A percentile compares a stretch with the other conserved stretches of the same genome.
Evolutionary conservation across 345 rosid species (phyloP).

Genomic region (Linum tenue): DNA sequence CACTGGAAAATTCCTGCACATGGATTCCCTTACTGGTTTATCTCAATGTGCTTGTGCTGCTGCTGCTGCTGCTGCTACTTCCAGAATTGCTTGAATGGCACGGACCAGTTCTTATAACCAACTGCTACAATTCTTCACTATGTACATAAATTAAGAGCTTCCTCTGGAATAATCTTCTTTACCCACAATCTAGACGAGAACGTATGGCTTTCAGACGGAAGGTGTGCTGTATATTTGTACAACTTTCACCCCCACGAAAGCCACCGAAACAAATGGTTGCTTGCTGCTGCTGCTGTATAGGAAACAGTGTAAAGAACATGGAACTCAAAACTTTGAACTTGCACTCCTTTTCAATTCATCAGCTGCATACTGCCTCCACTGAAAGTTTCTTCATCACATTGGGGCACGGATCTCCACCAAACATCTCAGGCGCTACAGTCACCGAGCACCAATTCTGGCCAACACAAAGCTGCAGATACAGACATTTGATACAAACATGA

Average conservation of each 20-base stretch:
- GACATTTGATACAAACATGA: not conserved
- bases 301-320: constrained; percentile 11
- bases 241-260: constrained; percentile 53
- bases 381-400: constrained; percentile 85
- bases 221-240: constrained; percentile 66
- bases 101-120: not conserved
- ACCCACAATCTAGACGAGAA: constrained; percentile 13
- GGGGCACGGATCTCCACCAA: constrained; percentile 96
- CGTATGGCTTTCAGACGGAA: constrained; percentile 14
- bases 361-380: constrained; percentile 81
- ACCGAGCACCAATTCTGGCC: constrained; percentile 87
- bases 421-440: constrained; percentile 88
- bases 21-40: constrained; percentile 33
- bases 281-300: constrained; percentile 14
- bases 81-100: constrained; percentile 11
- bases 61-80: constrained; percentile 18
- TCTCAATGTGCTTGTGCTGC: constrained; percentile 50
- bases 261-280: constrained; percentile 21
- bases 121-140: constrained; percentile 6
- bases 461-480: constrained; percentile 63
- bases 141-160: constrained; percentile 15
- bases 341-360: constrained; percentile 17
- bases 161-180: constrained; percentile 28
- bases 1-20: constrained; percentile 36
- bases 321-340: constrained; percentile 10